Conservation (phyloP, 208 protist genomes). For the Naegleria lovaniensis region DNA sequence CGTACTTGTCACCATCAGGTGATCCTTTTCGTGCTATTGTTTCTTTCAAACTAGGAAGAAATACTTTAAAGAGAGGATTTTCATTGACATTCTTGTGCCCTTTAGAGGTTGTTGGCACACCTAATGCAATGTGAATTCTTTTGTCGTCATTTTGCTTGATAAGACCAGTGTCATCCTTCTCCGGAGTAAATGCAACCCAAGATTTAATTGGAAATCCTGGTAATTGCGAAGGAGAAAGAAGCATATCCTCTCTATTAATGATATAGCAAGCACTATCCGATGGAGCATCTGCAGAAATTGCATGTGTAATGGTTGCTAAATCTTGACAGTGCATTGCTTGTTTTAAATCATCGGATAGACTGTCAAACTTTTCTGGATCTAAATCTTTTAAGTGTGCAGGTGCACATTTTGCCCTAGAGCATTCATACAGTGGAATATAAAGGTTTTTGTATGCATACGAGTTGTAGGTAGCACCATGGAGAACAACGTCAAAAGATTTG, state of each 20-base stretch:
- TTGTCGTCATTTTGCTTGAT: not conserved
- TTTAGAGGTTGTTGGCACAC: conserved; percentile 7
- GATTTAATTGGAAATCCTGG: not conserved
- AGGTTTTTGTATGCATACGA: not conserved
- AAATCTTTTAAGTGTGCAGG: not conserved
- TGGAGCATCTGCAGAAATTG: not conserved
- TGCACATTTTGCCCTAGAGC: not conserved
- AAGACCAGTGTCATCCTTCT: not conserved
- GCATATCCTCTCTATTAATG: not conserved
- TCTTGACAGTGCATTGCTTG: not conserved
- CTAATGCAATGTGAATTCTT: not conserved
- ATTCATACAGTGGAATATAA: not conserved
- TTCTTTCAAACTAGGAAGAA: not conserved
- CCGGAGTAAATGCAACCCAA: not conserved
- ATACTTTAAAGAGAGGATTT: not conserved
- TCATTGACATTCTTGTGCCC: not conserved
- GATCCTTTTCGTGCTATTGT: not conserved
- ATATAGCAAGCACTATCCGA: not conserved
- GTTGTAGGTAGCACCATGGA: not conserved
- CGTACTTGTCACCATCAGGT: not conserved
- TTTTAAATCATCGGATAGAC: not conserved
- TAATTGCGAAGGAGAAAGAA: not conserved
- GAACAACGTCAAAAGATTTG: not conserved
- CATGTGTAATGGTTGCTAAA: not conserved
- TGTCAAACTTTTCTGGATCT: not conserved